Evolutionary conservation across 2,329 filamentous ascomycete species (phyloP), one percentile per base, ranked within the genome.

Genomic region (Xylariales sp.): DNA sequence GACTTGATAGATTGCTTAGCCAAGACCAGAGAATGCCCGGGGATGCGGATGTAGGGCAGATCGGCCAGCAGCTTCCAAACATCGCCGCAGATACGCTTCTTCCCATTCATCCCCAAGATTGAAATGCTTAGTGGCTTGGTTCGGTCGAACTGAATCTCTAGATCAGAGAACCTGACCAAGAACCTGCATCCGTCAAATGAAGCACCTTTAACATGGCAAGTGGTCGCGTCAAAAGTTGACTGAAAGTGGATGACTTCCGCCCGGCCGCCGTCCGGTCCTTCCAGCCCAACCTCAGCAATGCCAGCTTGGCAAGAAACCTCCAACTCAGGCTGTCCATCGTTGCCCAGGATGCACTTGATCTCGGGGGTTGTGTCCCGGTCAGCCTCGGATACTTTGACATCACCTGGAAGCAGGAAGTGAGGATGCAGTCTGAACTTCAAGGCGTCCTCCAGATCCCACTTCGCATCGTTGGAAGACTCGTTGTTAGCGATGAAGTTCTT

Each of bases 351-450:
- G 16, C 38, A 42, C n/a, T 24, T 45, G 51, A 33, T 43, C 47
- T n/a, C 7, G 7, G 15, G 8, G 29, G 29, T 7, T 7, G 29
- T 7, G 29, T 32, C 15, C 7, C 7, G 9, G 36, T 49, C 20
- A 35, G 35, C 8, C 22, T 33, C 15, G 25, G 51, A 14, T 18
- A 59, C 56, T 8, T 66, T 56, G 3, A 60, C 53, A 50, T 88
- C 84, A 15, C 72, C 73, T 1, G 83, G 82, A 34, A 84, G 67
- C 43, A 72, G 70, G 64, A 88, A 88, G 56, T 82, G 84, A 15
- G 80, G 76, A 49, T 86, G 78, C 49, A 78, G 78, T 40, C 78
- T 72, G 62, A 88, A 86, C 19, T 80, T 77, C 24, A 88, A 66
- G 25, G 73, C 71, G 57, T 87, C 84, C 12, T 84, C 65, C 41